Evolutionary conservation across 2,329 filamentous ascomycete species (phyloP), one percentile per base, ranked within the genome.

Genomic region (Diaporthe caulivora): DNA sequence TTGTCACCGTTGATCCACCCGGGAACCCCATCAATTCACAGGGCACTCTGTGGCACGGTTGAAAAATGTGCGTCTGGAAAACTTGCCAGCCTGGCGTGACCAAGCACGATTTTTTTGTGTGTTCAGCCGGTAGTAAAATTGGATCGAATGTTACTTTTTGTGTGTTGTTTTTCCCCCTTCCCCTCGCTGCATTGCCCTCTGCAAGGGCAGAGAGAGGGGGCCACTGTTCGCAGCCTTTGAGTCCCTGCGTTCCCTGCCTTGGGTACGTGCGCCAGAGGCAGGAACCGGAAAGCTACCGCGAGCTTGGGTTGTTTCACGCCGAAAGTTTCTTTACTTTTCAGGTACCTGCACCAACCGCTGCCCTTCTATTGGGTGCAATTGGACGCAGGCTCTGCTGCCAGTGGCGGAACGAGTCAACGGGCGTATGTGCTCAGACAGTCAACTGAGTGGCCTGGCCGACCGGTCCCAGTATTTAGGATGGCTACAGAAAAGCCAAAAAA

Each of bases 301-400:
- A 70, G 49, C 70, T 70, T 55, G 58, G 53, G 49, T 29, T 40
- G 73, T 74, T 74, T 72, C 70, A 72, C 72, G 57, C 53, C 29
- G 70, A 68, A 69, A 60, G 55, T 70, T 62, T 57, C 64, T 44
- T 72, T 47, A 47, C 62, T 69, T 42, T 55, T 34, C 60, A 68
- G 62, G 73, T 72, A 74, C 73, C 47, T 69, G 51, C 70, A 54
- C 53, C 9, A 40, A n/a, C 42, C 47, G 18, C 54, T 31, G 69
- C 47, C 69, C 34, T 53, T 24, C 62, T 24, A 74, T 51, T 72
- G 64, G 70, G 18, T 9, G 24, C 62, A 40, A 74, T 51, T 72
- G 64, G 70, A 10, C 6, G 37, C 47, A 64, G 67, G 29, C 54
- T 49, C 51, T 26, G 49, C 67, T 62, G 65, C 42, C 42, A 55